Evolutionary conservation across 306 rosid species (phyloP).

Genomic region (Lathyrus sativus): DNA sequence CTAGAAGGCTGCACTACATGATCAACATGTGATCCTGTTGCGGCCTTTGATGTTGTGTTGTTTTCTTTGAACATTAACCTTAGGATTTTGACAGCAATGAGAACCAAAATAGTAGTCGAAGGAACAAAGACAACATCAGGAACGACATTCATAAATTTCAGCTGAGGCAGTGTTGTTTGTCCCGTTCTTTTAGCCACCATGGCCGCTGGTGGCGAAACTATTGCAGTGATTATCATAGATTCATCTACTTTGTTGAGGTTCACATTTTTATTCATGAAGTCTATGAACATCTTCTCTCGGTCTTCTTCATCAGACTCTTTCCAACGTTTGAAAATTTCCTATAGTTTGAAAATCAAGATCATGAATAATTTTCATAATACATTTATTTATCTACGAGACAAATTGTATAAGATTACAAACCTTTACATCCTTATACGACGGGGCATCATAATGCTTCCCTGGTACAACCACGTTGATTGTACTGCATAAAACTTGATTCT

Average conservation of each 20-base stretch:
- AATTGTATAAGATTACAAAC: too few relatives aligned
- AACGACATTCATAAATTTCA: constrained; percentile 51
- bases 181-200: constrained; percentile 61
- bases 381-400: too few relatives aligned
- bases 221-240: constrained; percentile 52
- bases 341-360: too few relatives aligned
- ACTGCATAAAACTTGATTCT: constrained; percentile 46
- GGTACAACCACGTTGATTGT: constrained; percentile 59
- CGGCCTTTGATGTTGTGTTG: neutral
- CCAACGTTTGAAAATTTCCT: too few relatives aligned
- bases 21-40: too few relatives aligned
- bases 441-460: constrained; percentile 64
- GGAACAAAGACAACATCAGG: constrained; percentile 79
- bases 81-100: constrained; percentile 50
- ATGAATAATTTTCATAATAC: too few relatives aligned
- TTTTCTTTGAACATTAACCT: constrained; percentile 37
- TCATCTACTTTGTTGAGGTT: too few relatives aligned
- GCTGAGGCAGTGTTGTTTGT: constrained; percentile 51
- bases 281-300: too few relatives aligned
- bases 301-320: too few relatives aligned
- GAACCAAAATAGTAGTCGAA: constrained; percentile 54
- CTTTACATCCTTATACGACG: constrained; percentile 43
- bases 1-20: too few relatives aligned
- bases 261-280: too few relatives aligned
- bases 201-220: constrained; percentile 69